Evolutionary conservation across 441 rosid species (phyloP).

Genomic region (Erodium chrysanthum): DNA sequence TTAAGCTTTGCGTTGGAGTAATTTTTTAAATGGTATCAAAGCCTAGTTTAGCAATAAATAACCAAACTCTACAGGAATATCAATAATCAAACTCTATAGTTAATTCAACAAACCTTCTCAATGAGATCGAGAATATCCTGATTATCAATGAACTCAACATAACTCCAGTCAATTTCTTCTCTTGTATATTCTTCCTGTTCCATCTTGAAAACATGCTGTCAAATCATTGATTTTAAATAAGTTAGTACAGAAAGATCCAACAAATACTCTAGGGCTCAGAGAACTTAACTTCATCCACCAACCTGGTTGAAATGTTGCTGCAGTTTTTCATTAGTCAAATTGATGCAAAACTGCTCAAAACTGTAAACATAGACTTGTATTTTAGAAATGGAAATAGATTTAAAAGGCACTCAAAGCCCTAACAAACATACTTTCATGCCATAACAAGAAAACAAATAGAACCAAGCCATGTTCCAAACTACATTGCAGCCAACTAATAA

Average conservation of each 20-base stretch:
- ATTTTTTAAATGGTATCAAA: too few species aligned
- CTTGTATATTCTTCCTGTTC: conserved; percentile 74
- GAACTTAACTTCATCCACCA: conserved; percentile 18
- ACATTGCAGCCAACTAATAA: neutral
- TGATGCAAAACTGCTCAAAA: conserved; percentile 77
- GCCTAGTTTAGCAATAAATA: too few species aligned
- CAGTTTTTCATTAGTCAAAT: conserved; percentile 74
- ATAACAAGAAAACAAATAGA: neutral
- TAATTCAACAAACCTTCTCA: conserved; percentile 37
- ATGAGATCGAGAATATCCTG: conserved; percentile 66
- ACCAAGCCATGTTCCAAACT: neutral
- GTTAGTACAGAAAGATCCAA: conserved; percentile 14
- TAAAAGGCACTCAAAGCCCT: conserved; percentile 6
- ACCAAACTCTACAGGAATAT: neutral
- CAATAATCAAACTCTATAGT: conserved; percentile 5
- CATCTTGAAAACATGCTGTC: conserved; percentile 76
- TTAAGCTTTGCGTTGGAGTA: too few species aligned
- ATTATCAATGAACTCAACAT: conserved; percentile 66
- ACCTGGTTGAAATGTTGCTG: conserved; percentile 88
- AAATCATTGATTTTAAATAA: conserved; percentile 13
- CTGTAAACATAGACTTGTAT: conserved; percentile 30
- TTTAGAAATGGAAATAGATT: conserved; percentile 10
- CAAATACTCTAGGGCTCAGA: conserved; percentile 11
- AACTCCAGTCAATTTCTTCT: conserved; percentile 77
- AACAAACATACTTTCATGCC: neutral